A percentile compares a stretch with the other conserved stretches of the same genome.
Evolutionary conservation across 2,329 filamentous ascomycete species (phyloP).

Genomic region (Cladosporium sp.): DNA sequence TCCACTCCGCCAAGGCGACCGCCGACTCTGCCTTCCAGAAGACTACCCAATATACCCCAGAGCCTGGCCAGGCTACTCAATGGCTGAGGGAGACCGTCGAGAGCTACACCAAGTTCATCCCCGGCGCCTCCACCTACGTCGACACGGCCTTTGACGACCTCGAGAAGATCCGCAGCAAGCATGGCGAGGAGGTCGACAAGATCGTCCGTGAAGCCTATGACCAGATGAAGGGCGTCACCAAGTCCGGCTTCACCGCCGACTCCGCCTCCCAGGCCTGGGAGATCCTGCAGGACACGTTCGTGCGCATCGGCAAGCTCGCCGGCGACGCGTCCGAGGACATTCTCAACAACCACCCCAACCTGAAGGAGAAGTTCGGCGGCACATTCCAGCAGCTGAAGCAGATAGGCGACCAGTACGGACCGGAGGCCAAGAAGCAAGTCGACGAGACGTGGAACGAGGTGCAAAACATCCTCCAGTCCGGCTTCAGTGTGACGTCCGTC

Average conservation of each 20-base stretch:
- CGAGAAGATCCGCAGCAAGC: constrained; percentile 63
- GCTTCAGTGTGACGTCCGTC: constrained; percentile 52
- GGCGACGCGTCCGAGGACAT: constrained; percentile 62
- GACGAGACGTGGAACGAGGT: constrained; percentile 68
- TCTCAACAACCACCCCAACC: constrained; percentile 66
- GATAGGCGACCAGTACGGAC: constrained; percentile 66
- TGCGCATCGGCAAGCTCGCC: constrained; percentile 57
- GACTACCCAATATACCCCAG: constrained; percentile 57
- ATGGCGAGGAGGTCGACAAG: constrained; percentile 65
- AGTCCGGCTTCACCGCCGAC: constrained; percentile 57
- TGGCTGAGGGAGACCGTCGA: constrained; percentile 63
- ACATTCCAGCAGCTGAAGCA: constrained; percentile 65
- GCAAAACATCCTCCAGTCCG: constrained; percentile 56
- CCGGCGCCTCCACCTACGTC: constrained; percentile 65
- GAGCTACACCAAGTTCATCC: constrained; percentile 68
- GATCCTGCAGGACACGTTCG: constrained; percentile 58
- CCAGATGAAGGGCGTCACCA: constrained; percentile 58
- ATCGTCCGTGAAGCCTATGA: constrained; percentile 65
- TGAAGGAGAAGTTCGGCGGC: constrained; percentile 69
- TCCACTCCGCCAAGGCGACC: constrained; percentile 56
- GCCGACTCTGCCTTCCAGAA: constrained; percentile 57
- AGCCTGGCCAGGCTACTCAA: constrained; percentile 62
- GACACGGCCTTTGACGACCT: constrained; percentile 67
- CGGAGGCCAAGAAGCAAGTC: constrained; percentile 71
- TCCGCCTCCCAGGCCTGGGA: constrained; percentile 59